A percentile compares a stretch with the other conserved stretches of the same genome.
These are phyloP conservation scores for Salix udensis DNA, from an alignment of 345 rosid genomes.

Conservation along the genomic window DNA sequence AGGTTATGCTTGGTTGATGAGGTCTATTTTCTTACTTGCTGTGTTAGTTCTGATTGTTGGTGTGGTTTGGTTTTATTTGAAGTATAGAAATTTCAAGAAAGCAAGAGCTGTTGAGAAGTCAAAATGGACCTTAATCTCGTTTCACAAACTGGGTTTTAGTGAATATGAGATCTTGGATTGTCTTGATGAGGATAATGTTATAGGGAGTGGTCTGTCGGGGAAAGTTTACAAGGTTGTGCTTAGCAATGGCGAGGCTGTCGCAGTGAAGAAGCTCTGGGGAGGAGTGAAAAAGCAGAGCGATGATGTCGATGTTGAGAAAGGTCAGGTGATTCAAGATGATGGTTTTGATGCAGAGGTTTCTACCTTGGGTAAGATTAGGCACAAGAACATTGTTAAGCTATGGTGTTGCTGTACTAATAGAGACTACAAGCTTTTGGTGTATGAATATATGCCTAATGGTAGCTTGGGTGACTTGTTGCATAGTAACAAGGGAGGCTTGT, in stretches of 20 bases:
- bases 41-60: conserved; percentile 64
- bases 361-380: conserved; percentile 94
- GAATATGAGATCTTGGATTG: conserved; percentile 80
- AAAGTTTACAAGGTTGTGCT: conserved; percentile 91
- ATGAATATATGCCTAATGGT: conserved; percentile 94
- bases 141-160: conserved; percentile 86
- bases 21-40: conserved; percentile 67
- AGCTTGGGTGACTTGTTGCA: conserved; percentile 95
- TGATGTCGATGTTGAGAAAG: conserved; percentile 59
- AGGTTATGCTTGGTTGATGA: conserved; percentile 71
- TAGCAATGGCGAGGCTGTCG: conserved; percentile 74
- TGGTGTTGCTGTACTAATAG: conserved; percentile 92
- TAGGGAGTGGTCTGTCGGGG: conserved; percentile 88
- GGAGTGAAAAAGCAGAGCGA: conserved; percentile 48
- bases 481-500: conserved; percentile 69
- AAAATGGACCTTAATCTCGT: conserved; percentile 94
- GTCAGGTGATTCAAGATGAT: conserved; percentile 50
- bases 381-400: conserved; percentile 91
- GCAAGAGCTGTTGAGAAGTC: conserved; percentile 66
- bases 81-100: conserved; percentile 64
- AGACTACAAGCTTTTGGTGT: conserved; percentile 94
- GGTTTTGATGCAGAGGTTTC: conserved; percentile 83
- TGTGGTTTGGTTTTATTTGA: conserved; percentile 72
- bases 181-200: conserved; percentile 89
- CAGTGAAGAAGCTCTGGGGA: conserved; percentile 91